Percentiles rank a stretch among this genome's conserved stretches.
These are phyloP conservation scores for Calonectria fujianensis DNA, from an alignment of 2,329 filamentous ascomycete species.

Conservation along the genomic window DNA sequence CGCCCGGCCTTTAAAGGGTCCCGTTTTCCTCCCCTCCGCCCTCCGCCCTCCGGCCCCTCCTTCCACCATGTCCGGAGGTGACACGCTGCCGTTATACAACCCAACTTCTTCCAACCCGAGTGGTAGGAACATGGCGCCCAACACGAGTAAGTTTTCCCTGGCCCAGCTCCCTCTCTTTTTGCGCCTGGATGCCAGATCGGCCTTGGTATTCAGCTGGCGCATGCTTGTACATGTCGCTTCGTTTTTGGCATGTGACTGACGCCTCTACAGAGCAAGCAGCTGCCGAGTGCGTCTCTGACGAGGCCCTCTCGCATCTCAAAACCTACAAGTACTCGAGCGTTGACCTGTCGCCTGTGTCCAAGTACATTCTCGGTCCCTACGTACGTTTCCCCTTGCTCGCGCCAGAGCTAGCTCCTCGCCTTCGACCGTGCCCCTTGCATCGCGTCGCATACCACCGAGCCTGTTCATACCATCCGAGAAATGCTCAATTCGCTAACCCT, in stretches of 20 bases:
- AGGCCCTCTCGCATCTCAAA: conserved; percentile 92
- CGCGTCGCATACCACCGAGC: conserved; percentile 29
- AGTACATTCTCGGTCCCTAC: conserved; percentile 96
- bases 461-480: conserved; percentile 30
- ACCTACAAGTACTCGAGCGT: conserved; percentile 98
- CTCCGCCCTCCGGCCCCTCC: conserved; percentile 51
- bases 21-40: conserved; percentile 46
- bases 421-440: background rate
- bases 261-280: conserved; percentile 56
- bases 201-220: background rate
- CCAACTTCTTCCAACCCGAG: conserved; percentile 52
- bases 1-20: conserved; percentile 47
- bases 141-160: conserved; percentile 55
- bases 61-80: conserved; percentile 57
- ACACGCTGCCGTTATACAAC: conserved; percentile 59
- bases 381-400: conserved; percentile 72
- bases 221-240: background rate
- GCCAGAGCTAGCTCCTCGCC: conserved; percentile 29
- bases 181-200: background rate
- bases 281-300: conserved; percentile 88
- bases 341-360: conserved; percentile 94
- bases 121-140: conserved; percentile 59
- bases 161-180: background rate
- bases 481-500: conserved; percentile 44
- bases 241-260: conserved; percentile 32